Evolutionary conservation across 345 rosid species (phyloP), one percentile per base, ranked within the genome.

Genomic region (Syzygium grande): DNA sequence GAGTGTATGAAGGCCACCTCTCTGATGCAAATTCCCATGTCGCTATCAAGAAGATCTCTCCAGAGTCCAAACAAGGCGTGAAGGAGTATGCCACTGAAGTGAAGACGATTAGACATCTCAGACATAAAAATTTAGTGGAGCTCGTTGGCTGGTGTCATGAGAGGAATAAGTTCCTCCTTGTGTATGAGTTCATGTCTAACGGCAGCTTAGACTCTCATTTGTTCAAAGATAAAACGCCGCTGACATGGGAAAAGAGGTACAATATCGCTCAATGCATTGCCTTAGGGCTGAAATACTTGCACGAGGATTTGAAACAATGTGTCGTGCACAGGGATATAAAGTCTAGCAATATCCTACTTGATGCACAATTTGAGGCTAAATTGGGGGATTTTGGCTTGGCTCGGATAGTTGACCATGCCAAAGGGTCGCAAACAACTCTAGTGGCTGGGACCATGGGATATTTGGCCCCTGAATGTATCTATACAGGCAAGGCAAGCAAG

Each of bases 371-470:
- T 12, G 80, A 89, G 41, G 89, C 93, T 3, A 91, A 91, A 86
- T 90, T 91, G 0, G 91, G 92, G 0, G 93, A 92, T 77, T 92
- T 92, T 29, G 93, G 93, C 55, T 13, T 89, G 2, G 94, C 94
- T 10, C 87, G 92, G 77, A 87, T 89, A n/a, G 91, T 91, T 1
- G 90, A 91, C 52, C 93, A 89, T 46, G 89, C 87, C 21, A 77
- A 84, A 25, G 89, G 87, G 13, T 87, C 86, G 6, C 89, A 85
- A 46, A 87, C 90, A 6, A 90, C 90, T 7, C 52, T 65, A 6
- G 16, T 87, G 58, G 79, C 46, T 3, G 46, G 79, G 43, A 68
- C 79, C 13, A 16, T 4, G 46, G 77, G 79, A 78, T 87, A 17
- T 61, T 84, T n/a, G 86, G 79, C 79, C 0, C 79, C 25, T 3